Base-by-base conservation (phyloP, 495 filamentous ascomycete species). In the Aspergillus indologenus region DNA sequence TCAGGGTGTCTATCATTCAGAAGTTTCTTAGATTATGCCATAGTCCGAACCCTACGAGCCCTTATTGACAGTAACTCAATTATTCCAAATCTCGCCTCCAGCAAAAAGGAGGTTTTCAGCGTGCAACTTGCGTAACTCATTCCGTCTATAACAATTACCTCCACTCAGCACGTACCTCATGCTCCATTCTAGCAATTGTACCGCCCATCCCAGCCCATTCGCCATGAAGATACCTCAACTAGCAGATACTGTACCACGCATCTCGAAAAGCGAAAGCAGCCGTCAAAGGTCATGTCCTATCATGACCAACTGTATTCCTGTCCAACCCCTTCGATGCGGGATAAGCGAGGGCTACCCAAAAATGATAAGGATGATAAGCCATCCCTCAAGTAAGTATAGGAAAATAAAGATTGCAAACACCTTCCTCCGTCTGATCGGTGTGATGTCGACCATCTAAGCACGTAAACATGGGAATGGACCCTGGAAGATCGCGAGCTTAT, bases 61-160 rank as follows among this genome's bases (percentile, higher is more conserved):
- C 20, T 22, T 48, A 2, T 6, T 21, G 19, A n/a, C 20, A 14
- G 45, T 2, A 48, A 19, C 12, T 20, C 23, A 12, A 14, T 4
- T 24, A 8, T 11, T 22, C 9, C 6, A 21, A 29, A 9, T 12
- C 20, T 17, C 20, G 9, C 23, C 5, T 22, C 12, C 45, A 29
- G 17, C 17, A 26, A 12, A 29, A 26, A 23, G 19, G 19, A 31
- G 7, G 15, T 5, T 15, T 48, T 29, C 29, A 51, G 7, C 24
- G 19, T 57, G 57, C 57, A 59, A 45, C 57, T 54, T 59, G 57
- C 57, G 57, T 59, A 34, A 59, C 51, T 54, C 50, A 59, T 59
- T 59, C 42, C 52, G n/a, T 59, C 57, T 59, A 59, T 59, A 54
- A 11, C 44, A 48, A 54, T 59, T 59, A 58, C 49, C 42, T 52